Evolutionary conservation across 352 stramenopile genomes (phyloP).

Genomic region (Phytophthora citricola): DNA sequence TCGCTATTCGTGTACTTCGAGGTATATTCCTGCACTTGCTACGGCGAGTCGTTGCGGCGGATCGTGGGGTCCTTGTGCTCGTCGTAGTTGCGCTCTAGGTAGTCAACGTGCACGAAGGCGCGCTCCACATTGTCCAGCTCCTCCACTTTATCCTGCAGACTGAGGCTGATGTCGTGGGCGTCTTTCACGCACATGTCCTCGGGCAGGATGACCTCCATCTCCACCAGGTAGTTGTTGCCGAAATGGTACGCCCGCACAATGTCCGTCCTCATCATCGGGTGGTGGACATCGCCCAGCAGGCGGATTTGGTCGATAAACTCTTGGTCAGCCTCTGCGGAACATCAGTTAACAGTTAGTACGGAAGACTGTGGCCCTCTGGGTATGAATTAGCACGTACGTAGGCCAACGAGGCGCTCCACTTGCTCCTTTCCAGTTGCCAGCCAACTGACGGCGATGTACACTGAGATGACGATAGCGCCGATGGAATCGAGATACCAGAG

Average conservation of each 20-base stretch:
- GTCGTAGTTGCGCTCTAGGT: constrained; percentile 89
- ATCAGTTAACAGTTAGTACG: constrained; percentile 7
- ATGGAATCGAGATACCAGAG: constrained; percentile 96
- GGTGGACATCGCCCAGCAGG: constrained; percentile 87
- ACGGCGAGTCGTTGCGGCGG: constrained; percentile 46
- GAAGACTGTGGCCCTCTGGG: no score
- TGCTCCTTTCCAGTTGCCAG: constrained; percentile 95
- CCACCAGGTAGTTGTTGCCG: constrained; percentile 95
- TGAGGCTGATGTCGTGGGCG: constrained; percentile 96
- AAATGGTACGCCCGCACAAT: constrained; percentile 97
- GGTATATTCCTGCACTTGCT: no score
- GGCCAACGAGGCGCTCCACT: constrained; percentile 90
- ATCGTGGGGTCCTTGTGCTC: constrained; percentile 90
- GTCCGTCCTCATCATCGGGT: constrained; percentile 92
- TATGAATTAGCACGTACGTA: constrained; percentile 58
- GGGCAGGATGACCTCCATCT: constrained; percentile 87
- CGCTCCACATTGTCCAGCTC: constrained; percentile 95
- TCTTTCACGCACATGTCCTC: constrained; percentile 93
- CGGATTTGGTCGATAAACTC: constrained; percentile 95
- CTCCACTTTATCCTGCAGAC: constrained; percentile 97
- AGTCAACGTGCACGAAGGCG: constrained; percentile 98
- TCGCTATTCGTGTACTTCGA: no score
- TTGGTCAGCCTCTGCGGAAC: constrained; percentile 75
- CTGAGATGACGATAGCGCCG: constrained; percentile 94
- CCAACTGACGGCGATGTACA: constrained; percentile 98